Conservation (phyloP, 106 monocot species). For the Dendrobium officinale region DNA sequence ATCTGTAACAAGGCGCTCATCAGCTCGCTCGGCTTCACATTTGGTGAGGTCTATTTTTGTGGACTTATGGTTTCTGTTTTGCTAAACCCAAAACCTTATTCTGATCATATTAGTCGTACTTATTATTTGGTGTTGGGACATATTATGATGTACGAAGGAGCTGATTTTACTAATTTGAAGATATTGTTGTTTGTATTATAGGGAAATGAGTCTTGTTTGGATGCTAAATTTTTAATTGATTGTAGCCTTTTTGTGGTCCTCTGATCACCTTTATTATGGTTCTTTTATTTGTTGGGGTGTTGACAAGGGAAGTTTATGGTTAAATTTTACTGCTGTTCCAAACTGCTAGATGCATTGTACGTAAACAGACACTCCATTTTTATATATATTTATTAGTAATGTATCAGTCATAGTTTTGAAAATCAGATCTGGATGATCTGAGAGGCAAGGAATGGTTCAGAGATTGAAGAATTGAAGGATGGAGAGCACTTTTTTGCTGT, state of each 20-base stretch:
- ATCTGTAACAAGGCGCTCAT: constrained; percentile 13
- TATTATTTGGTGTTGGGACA: background rate
- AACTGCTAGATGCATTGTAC: background rate
- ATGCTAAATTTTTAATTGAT: background rate
- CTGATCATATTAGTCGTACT: background rate
- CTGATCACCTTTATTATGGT: background rate
- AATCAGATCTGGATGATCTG: background rate
- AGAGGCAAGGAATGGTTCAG: background rate
- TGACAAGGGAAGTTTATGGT: background rate
- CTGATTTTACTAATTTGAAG: background rate
- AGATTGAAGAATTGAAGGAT: background rate
- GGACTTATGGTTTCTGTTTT: background rate
- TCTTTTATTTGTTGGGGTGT: background rate
- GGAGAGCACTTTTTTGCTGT: background rate
- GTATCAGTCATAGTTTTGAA: background rate
- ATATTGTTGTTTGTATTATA: background rate
- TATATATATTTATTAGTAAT: background rate
- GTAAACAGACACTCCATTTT: background rate
- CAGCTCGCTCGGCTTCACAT: constrained; percentile 9
- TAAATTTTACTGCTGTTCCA: background rate
- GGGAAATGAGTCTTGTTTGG: background rate
- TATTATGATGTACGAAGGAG: background rate
- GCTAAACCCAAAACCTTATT: background rate
- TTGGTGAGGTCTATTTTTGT: constrained; percentile 3
- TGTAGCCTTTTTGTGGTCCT: background rate